Evolutionary conservation across 345 rosid genomes (phyloP).

Genomic region (Heritiera fomes): DNA sequence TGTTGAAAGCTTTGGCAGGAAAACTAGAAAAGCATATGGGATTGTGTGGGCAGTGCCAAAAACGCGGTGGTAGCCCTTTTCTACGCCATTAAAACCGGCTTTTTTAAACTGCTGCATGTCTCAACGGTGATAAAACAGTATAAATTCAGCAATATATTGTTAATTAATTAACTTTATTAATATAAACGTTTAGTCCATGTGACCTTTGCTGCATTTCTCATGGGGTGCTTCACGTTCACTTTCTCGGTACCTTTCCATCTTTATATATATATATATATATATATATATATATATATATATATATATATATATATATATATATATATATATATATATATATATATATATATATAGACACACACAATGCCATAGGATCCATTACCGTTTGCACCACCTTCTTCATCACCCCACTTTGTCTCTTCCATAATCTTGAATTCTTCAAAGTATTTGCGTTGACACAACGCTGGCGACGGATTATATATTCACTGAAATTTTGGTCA

Average conservation of each 20-base stretch:
- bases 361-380: constrained; percentile 26
- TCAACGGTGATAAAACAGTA: constrained; percentile 23
- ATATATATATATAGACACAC: constrained; percentile 37
- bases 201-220: constrained; percentile 63
- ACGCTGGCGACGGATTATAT: too few species aligned
- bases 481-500: constrained; percentile 21
- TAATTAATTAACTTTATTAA: constrained; percentile 37
- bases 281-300: constrained; percentile 22
- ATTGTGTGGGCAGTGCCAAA: constrained; percentile 42
- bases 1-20: background rate
- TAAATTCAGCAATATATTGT: constrained; percentile 15
- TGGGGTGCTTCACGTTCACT: constrained; percentile 47
- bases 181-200: constrained; percentile 71
- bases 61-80: constrained; percentile 60
- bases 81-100: constrained; percentile 75
- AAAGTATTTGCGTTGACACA: background rate
- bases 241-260: constrained; percentile 26
- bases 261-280: too few species aligned
- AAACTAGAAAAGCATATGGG: constrained; percentile 28
- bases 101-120: constrained; percentile 20
- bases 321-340: background rate
- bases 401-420: background rate
- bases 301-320: constrained; percentile 1
- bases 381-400: constrained; percentile 23
- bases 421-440: constrained; percentile 10